Evolutionary conservation across 2,329 filamentous ascomycete genomes (phyloP).

Genomic region (Aspergillus sp.): DNA sequence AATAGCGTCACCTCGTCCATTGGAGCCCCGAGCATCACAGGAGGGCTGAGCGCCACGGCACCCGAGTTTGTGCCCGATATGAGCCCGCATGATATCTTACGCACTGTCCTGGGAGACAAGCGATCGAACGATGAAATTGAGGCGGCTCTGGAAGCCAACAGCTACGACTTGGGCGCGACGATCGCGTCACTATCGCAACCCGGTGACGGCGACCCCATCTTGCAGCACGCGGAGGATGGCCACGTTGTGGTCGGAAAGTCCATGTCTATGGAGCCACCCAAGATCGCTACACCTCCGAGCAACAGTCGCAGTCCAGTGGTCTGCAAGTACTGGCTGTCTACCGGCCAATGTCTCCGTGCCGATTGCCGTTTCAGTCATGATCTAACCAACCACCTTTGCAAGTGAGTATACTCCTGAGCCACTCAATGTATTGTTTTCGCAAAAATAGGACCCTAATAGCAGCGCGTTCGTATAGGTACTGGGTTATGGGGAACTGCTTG

Average conservation of each 20-base stretch:
- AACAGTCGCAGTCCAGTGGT: slow-evolving; percentile 83
- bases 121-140: slow-evolving; percentile 94
- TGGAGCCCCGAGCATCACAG: slow-evolving; percentile 68
- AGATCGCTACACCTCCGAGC: slow-evolving; percentile 74
- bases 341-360: slow-evolving; percentile 90
- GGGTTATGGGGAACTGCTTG: slow-evolving; percentile 92
- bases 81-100: slow-evolving; percentile 96
- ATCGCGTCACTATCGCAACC: slow-evolving; percentile 85
- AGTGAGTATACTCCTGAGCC: slow-evolving; percentile 62
- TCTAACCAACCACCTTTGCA: slow-evolving; percentile 93
- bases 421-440: background rate
- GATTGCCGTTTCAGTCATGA: slow-evolving; percentile 98
- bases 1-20: slow-evolving; percentile 77
- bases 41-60: slow-evolving; percentile 73
- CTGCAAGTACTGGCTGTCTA: slow-evolving; percentile 96
- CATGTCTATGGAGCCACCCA: slow-evolving; percentile 69
- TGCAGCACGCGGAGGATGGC: slow-evolving; percentile 59
- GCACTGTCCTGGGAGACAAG: slow-evolving; percentile 87
- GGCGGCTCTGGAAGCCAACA: slow-evolving; percentile 80
- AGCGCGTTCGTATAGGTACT: slow-evolving; percentile 65
- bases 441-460: background rate
- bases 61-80: slow-evolving; percentile 87
- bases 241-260: slow-evolving; percentile 85
- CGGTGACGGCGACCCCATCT: slow-evolving; percentile 56
- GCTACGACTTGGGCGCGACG: slow-evolving; percentile 90